Conservation (phyloP, 495 filamentous ascomycete species). For the Lasiosphaeria miniovina region DNA sequence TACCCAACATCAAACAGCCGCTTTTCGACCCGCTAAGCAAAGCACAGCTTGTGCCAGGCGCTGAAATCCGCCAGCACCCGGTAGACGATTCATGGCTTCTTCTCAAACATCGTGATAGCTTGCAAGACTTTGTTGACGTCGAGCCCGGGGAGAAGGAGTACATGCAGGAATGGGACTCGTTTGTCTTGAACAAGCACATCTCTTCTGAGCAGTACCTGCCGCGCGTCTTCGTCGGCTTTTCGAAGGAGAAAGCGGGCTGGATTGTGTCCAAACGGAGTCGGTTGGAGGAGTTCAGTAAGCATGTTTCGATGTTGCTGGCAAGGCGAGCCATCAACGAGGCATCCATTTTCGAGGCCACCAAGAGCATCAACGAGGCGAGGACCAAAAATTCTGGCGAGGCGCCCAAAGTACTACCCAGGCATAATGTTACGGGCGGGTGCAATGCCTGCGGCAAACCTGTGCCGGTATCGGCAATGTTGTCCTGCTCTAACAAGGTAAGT, state of each 20-base stretch:
- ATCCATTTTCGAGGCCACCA: constrained; percentile 33
- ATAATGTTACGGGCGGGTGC: constrained; percentile 34
- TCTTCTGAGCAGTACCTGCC: constrained; percentile 47
- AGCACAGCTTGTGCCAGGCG: constrained; percentile 43
- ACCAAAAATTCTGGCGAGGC: constrained; percentile 8
- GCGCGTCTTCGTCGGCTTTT: constrained; percentile 43
- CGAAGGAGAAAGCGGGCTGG: constrained; percentile 43
- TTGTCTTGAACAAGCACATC: constrained; percentile 43
- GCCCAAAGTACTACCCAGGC: constrained; percentile 22
- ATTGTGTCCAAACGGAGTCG: constrained; percentile 35
- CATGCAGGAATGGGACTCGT: constrained; percentile 50
- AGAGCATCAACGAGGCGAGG: constrained; percentile 36
- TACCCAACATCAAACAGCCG: constrained; percentile 48
- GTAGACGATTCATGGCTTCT: constrained; percentile 50
- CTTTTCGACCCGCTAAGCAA: constrained; percentile 52
- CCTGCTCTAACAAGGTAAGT: constrained; percentile 45
- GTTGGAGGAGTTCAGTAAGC: constrained; percentile 45
- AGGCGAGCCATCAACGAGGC: constrained; percentile 37
- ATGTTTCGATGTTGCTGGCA: constrained; percentile 43
- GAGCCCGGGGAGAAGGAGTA: constrained; percentile 50
- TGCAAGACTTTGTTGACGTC: constrained; percentile 50
- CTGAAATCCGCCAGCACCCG: constrained; percentile 37
- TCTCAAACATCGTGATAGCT: constrained; percentile 50
- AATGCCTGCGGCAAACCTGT: constrained; percentile 38
- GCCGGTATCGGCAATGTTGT: constrained; percentile 33